Percentiles rank a stretch among this genome's conserved stretches.
Conservation (phyloP, 208 protist genomes). For the Borovskyia barvae region DNA sequence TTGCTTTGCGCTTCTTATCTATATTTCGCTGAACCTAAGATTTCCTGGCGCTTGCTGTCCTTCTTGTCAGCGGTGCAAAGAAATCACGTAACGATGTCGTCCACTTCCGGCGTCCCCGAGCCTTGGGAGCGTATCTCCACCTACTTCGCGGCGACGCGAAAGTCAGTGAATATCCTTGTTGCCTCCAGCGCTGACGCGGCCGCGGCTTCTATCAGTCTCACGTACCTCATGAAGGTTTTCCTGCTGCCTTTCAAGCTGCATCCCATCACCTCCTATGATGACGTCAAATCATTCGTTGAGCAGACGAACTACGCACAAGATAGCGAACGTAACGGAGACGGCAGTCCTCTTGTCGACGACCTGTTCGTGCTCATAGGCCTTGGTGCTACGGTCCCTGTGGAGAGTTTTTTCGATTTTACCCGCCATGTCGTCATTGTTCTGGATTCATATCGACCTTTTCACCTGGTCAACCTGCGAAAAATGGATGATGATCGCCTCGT, state of each 20-base stretch:
- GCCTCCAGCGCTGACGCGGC: constrained; percentile 76
- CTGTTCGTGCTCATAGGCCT: constrained; percentile 82
- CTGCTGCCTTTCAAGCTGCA: constrained; percentile 80
- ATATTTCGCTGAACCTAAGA: no score
- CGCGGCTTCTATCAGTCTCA: constrained; percentile 65
- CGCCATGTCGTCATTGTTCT: constrained; percentile 79
- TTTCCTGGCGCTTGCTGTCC: no score
- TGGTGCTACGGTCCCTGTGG: constrained; percentile 52
- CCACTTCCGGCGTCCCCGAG: constrained; percentile 24
- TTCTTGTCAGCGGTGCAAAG: not conserved
- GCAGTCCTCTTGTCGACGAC: constrained; percentile 33
- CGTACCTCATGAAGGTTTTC: constrained; percentile 64
- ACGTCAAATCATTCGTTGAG: constrained; percentile 45
- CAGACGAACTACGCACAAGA: constrained; percentile 64
- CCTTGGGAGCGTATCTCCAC: constrained; percentile 64
- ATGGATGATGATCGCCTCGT: constrained; percentile 52
- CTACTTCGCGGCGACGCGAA: constrained; percentile 64
- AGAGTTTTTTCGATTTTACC: constrained; percentile 60
- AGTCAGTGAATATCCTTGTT: constrained; percentile 69
- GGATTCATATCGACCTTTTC: constrained; percentile 73
- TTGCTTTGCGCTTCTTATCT: not conserved
- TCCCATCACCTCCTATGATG: constrained; percentile 63
- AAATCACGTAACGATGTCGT: constrained; percentile 5
- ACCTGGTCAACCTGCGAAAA: constrained; percentile 66
- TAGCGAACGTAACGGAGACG: constrained; percentile 28